phyloP scores from a whole-genome alignment of 2,329 filamentous ascomycete genomes.

The Aureobasidium sp. region DNA sequence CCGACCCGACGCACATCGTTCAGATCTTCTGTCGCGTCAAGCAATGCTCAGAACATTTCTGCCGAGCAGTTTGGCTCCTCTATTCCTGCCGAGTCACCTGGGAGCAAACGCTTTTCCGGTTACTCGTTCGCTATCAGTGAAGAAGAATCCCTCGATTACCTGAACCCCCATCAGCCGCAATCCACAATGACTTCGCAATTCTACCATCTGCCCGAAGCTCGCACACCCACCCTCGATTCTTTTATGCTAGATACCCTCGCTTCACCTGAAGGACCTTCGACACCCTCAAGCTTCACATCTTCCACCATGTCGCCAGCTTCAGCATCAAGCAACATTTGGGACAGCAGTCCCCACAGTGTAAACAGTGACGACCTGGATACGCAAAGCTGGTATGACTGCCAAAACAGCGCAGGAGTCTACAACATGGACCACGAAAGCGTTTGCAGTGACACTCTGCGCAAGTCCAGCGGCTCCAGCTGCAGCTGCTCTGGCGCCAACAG shows the following conservation, averaged over 20 bases:
- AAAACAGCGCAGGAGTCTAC: neutral
- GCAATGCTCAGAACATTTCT: neutral
- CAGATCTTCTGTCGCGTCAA: neutral
- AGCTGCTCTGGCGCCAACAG: neutral
- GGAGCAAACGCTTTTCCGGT: neutral
- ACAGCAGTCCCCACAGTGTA: neutral
- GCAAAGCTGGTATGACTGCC: neutral
- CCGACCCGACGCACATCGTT: constrained; percentile 6
- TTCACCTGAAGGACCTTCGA: neutral
- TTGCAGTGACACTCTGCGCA: neutral
- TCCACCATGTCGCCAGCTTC: neutral
- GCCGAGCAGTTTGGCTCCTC: neutral
- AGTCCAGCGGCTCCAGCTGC: neutral
- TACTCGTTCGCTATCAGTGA: neutral
- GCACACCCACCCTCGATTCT: constrained; percentile 12
- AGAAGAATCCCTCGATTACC: constrained; percentile 7
- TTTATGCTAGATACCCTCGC: constrained; percentile 3
- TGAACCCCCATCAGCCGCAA: neutral
- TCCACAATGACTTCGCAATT: neutral
- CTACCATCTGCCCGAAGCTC: neutral
- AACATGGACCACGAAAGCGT: constrained; percentile 12
- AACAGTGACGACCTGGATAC: neutral
- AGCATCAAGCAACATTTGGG: neutral
- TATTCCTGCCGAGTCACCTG: neutral
- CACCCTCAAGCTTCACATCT: neutral